Percentiles rank a stretch among this genome's conserved stretches.
Conservation (phyloP, 345 rosid genomes). For the Syzygium aromaticum region DNA sequence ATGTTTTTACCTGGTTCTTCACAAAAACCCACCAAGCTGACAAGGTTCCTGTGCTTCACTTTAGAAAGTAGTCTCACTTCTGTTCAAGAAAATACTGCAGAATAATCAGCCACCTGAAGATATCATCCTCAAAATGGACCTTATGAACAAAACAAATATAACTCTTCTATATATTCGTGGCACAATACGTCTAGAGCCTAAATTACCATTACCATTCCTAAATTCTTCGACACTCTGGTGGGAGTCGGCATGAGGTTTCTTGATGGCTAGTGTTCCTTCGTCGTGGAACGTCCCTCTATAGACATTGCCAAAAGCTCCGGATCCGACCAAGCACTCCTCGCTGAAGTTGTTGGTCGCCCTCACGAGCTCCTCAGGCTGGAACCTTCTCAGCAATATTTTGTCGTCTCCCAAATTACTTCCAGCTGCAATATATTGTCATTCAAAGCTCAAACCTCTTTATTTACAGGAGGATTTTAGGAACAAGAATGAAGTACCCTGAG, state of each 20-base stretch:
- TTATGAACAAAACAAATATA: neutral
- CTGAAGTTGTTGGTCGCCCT: slow-evolving; percentile 42
- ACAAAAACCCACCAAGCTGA: slow-evolving; percentile 50
- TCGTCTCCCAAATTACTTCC: slow-evolving; percentile 24
- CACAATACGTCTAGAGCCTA: neutral
- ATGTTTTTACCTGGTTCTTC: slow-evolving; percentile 36
- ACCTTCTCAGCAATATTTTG: slow-evolving; percentile 26
- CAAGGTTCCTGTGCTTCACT: slow-evolving; percentile 47
- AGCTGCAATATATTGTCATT: neutral
- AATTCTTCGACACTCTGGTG: slow-evolving; percentile 46
- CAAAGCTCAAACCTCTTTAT: neutral
- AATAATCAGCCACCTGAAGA: neutral
- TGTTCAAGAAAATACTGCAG: slow-evolving; percentile 24
- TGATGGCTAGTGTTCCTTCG: slow-evolving; percentile 41
- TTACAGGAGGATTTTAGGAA: neutral
- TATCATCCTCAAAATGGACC: neutral
- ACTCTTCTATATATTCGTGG: neutral
- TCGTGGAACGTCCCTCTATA: slow-evolving; percentile 34
- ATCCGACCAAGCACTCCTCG: slow-evolving; percentile 41
- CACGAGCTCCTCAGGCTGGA: slow-evolving; percentile 26
- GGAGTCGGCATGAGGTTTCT: slow-evolving; percentile 41
- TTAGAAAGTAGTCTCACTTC: slow-evolving; percentile 44
- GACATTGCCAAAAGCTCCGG: slow-evolving; percentile 47
- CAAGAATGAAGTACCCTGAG: neutral
- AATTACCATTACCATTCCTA: slow-evolving; percentile 61